These are phyloP conservation scores for Colletotrichum cordylinicola DNA, from an alignment of 2,329 filamentous ascomycete species.

Conservation along the genomic window DNA sequence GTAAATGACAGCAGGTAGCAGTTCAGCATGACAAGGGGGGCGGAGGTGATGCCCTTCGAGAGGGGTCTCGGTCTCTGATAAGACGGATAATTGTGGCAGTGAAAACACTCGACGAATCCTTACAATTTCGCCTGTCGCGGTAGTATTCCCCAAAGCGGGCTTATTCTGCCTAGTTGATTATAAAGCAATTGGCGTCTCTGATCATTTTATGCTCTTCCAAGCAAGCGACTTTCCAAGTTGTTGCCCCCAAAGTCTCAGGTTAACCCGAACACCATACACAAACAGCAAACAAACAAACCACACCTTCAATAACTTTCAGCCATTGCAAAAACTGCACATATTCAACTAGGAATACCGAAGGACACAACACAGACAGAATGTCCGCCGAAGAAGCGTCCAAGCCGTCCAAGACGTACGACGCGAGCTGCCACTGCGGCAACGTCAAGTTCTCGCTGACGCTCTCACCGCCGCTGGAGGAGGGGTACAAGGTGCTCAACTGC, in stretches of 20 bases:
- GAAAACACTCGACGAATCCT: neutral
- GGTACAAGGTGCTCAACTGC: conserved; percentile 50
- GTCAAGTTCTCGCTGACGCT: conserved; percentile 54
- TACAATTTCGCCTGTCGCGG: neutral
- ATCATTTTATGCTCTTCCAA: neutral
- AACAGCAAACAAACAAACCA: neutral
- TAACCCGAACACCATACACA: neutral
- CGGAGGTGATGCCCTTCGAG: neutral
- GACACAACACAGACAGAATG: conserved; percentile 1
- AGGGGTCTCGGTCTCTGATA: neutral
- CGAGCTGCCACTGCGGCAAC: conserved; percentile 58
- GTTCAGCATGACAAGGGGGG: neutral
- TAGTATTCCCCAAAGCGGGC: neutral
- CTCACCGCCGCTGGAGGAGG: conserved; percentile 50
- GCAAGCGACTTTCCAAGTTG: neutral
- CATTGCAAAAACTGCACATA: neutral
- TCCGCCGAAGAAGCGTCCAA: conserved; percentile 20
- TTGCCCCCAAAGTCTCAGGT: neutral
- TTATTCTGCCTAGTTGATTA: neutral
- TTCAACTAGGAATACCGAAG: neutral
- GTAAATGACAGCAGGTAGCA: neutral
- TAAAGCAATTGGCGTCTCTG: neutral
- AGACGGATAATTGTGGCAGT: neutral
- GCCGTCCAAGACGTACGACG: conserved; percentile 47
- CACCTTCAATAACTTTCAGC: neutral